Evolutionary conservation across 1,284 basidiomycete species (phyloP), one percentile per base, ranked within the genome.

Genomic region (Cutaneotrichosporon curvatum): DNA sequence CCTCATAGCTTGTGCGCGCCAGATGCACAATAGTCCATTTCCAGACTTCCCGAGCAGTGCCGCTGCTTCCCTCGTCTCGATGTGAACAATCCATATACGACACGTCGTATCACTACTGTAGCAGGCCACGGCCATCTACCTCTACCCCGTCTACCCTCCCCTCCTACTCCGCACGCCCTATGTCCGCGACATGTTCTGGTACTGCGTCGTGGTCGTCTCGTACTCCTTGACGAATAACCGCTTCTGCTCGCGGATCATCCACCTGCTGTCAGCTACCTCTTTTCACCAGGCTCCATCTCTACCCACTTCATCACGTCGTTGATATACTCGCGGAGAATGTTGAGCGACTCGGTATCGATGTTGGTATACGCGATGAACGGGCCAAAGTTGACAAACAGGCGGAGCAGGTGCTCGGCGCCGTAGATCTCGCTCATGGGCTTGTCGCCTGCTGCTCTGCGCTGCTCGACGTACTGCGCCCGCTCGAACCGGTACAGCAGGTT

Each of bases 401-500:
- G 76, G 50, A 97, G 68, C 14, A 99, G 68, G 70, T 99, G 94
- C 67, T 98, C 94, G 4, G 88, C 90, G 0, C 94, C 95, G 62
- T 98, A 98, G 16, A 96, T 79, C 44, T 81, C 76, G 65, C 87
- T 90, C 80, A 95, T 87, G 58, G 89, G 84, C 64, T 83, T 85
- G 62, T 86, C 84, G 8, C 56, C 47, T 59, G 83, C 87, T 55
- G 79, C 75, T 60, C 85, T 83, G 34, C 87, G 79, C 21, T 88
- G 79, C 38, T 86, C 81, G 5, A 85, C 82, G 60, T 95, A 97
- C 67, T 98, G 94, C 11, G 83, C 82, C 18, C 94, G 79, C 69
- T 99, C 94, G 57, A 95, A 92, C 11, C 90, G 81, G 64, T 98
- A 99, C 0, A 97, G 77, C 23, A 99, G 77, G 68, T 89, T 92